phyloP scores from a whole-genome alignment of 192 early-diverging fungal genomes.

The Diversispora epigaea region DNA sequence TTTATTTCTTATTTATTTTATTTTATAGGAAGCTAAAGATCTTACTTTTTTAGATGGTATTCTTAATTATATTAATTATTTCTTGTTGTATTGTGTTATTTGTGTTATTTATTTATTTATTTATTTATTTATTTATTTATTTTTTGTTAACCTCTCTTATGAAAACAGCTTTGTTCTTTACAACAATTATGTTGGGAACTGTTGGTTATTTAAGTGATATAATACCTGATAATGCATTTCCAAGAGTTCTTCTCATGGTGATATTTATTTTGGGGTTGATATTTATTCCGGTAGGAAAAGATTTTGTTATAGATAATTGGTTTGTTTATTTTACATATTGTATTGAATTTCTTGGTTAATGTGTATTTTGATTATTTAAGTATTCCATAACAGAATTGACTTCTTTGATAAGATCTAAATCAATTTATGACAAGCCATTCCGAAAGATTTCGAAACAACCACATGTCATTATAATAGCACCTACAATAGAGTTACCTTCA shows the following conservation, averaged over 20 bases:
- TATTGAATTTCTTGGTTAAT: not conserved
- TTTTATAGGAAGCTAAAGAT: not conserved
- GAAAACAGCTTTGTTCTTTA: constrained; percentile 29
- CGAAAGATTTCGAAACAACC: constrained; percentile 29
- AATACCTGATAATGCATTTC: constrained; percentile 28
- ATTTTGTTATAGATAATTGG: not conserved
- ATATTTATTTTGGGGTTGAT: constrained; percentile 29
- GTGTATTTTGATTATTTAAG: not conserved
- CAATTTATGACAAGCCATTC: constrained; percentile 25
- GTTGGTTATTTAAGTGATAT: constrained; percentile 33
- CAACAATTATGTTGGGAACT: constrained; percentile 35
- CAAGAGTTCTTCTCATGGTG: constrained; percentile 21
- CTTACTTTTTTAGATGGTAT: constrained; percentile 32
- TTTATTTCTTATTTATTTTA: not conserved
- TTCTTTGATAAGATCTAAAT: constrained; percentile 21
- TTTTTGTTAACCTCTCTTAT: not conserved
- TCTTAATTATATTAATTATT: not conserved
- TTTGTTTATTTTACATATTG: not conserved
- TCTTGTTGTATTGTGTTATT: not conserved
- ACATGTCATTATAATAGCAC: constrained; percentile 33
- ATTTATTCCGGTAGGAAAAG: constrained; percentile 28
- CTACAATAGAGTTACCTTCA: constrained; percentile 31
- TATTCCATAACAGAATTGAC: constrained; percentile 30
- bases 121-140: not conserved
- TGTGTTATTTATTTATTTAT: not conserved